Base-by-base conservation (phyloP, 345 rosid species). In the Brassica rapa region DNA sequence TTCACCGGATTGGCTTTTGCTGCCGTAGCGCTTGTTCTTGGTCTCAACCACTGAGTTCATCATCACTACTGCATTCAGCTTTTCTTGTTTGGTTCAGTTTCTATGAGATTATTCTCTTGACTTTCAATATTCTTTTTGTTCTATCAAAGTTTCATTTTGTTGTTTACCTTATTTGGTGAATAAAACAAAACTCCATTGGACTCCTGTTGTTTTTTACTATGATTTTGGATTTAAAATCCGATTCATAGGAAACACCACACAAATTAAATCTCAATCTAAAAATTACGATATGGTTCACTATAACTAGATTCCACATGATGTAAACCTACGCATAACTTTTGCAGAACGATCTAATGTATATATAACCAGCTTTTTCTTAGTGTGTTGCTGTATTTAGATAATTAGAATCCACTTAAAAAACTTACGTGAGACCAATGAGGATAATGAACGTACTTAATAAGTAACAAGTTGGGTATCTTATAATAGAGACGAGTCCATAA, bases 1-100 rank as follows among this genome's bases (percentile, higher is more conserved):
- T 74, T 82, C 70, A 53, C 76, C 24, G 76, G 78, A 8, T 25
- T 78, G 71, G 75, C 77, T 75, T 56, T 80, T 53, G 80, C 82
- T 7, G 75, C 73, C 51, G 57, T 77, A 37, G 82, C 85, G 66
- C 37, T 76, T 8, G 10, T 81, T 75, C 11, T 71, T 80, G 78
- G 80, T 71, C 68, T 67, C 25, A 70, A 75, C 68, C 77, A 80
- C 23, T 75, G 29, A 80, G 79, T 55, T 63, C 12, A 6, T 63
- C 12, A 6, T 37, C 27, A 23, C 67, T 14, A 67, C 16, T 16
- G 29, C 62, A 8, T 60, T 76, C 74, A 8, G 70, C 14, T 15
- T 35, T 62, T 33, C 23, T 60, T 55, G 25, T 53, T 68, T 30
- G 23, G 53, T 73, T 60, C 68, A 29, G 46, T 32, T 66, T 72